phyloP scores from a whole-genome alignment of 225 moss, liverwort and hornwort species.

The Physcomitrellopsis africana region DNA sequence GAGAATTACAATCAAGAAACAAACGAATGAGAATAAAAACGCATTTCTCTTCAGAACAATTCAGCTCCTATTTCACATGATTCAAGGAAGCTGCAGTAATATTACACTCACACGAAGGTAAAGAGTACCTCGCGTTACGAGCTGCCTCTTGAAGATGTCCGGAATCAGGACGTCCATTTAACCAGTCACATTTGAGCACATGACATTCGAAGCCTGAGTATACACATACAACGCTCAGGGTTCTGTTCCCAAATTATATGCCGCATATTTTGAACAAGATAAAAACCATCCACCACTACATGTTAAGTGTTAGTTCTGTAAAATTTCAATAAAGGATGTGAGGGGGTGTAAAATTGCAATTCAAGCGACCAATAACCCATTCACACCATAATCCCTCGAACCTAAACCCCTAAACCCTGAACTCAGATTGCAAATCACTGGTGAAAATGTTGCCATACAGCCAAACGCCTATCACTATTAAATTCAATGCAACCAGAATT shows the following conservation, averaged over 20 bases:
- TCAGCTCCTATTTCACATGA: background rate
- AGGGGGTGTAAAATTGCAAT: background rate
- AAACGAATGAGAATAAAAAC: conserved; percentile 1
- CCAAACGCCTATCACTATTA: background rate
- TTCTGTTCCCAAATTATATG: conserved; percentile 3
- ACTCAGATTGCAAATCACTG: background rate
- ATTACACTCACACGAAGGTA: background rate
- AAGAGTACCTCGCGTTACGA: conserved; percentile 83
- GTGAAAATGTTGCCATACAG: background rate
- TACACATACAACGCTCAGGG: conserved; percentile 21
- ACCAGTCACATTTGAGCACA: conserved; percentile 79
- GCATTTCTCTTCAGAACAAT: conserved; percentile 1
- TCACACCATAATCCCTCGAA: background rate
- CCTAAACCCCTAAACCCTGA: conserved; percentile 24
- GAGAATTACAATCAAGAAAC: conserved; percentile 18
- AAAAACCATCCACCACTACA: conserved; percentile 9
- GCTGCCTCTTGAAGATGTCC: conserved; percentile 94
- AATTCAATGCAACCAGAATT: background rate
- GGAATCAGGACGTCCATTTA: conserved; percentile 62
- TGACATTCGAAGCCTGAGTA: conserved; percentile 74
- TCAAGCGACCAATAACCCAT: background rate
- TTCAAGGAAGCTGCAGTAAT: background rate
- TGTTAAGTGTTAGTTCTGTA: background rate
- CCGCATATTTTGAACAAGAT: background rate
- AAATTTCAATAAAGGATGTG: background rate